phyloP scores from a whole-genome alignment of 2,329 filamentous ascomycete genomes.

The Calonectria fujianensis region DNA sequence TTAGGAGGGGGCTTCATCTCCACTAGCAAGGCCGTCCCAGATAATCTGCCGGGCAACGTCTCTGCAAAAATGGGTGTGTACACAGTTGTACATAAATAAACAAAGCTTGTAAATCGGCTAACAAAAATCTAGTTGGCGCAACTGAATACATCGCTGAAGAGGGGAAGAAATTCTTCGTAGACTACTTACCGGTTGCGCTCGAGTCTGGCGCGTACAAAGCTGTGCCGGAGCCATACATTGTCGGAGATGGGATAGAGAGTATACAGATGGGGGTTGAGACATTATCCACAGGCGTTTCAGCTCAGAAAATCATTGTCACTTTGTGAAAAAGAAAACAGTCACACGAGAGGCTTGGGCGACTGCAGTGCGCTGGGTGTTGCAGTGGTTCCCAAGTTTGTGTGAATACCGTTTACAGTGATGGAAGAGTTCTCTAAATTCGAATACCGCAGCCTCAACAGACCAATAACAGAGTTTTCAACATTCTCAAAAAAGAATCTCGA shows the following conservation, averaged over 20 bases:
- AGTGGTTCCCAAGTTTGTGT: too few species aligned
- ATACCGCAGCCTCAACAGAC: too few species aligned
- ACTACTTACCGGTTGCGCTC: neutral
- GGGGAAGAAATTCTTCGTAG: neutral
- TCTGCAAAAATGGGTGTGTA: slow-evolving; percentile 9
- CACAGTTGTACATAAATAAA: too few species aligned
- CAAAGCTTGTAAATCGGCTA: neutral
- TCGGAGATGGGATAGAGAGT: neutral
- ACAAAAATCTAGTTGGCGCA: neutral
- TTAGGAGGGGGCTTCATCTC: slow-evolving; percentile 11
- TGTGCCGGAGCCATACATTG: neutral
- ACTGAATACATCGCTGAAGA: neutral
- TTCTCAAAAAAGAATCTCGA: too few species aligned
- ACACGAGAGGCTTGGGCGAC: too few species aligned
- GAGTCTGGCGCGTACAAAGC: neutral
- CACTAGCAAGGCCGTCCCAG: slow-evolving; percentile 3
- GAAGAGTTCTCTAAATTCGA: too few species aligned
- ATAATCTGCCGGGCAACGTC: neutral
- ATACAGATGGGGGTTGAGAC: neutral
- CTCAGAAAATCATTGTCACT: neutral
- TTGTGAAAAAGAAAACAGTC: neutral
- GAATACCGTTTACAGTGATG: too few species aligned
- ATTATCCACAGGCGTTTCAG: neutral
- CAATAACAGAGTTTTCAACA: too few species aligned
- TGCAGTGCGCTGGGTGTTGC: too few species aligned